Evolutionary conservation across 139 green algal species (phyloP).

Genomic region (Chlorella sp.): DNA sequence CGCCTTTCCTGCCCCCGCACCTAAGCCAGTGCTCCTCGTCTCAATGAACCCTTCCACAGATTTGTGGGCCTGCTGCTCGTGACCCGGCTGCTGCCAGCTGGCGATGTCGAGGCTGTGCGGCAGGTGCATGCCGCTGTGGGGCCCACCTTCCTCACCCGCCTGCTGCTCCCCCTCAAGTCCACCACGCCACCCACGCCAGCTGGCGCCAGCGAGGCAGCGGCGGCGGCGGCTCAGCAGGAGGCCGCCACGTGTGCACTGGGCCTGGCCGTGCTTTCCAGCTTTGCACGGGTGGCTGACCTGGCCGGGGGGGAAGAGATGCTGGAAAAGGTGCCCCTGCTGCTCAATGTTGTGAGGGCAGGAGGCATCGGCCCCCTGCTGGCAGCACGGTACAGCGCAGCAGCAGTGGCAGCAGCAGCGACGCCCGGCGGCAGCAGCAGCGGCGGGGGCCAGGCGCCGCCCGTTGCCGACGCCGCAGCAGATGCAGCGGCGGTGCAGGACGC

Average conservation of each 20-base stretch:
- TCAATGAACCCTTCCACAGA: constrained; percentile 39
- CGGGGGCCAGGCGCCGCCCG: neutral
- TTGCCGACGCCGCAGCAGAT: constrained; percentile 2
- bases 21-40: neutral
- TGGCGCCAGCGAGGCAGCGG: neutral
- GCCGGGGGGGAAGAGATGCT: constrained; percentile 44
- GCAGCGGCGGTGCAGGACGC: constrained; percentile 54
- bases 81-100: constrained; percentile 66
- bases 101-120: constrained; percentile 30
- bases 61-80: constrained; percentile 83
- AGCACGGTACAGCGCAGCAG: neutral
- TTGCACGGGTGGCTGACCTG: constrained; percentile 57
- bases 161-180: constrained; percentile 70
- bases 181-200: neutral
- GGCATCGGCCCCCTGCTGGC: constrained; percentile 40
- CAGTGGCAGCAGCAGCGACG: neutral
- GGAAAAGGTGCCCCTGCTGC: constrained; percentile 55
- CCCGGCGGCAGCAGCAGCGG: too few species aligned
- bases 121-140: constrained; percentile 67
- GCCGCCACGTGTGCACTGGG: constrained; percentile 45
- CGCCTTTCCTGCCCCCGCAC: neutral
- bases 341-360: constrained; percentile 53
- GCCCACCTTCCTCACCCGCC: constrained; percentile 60
- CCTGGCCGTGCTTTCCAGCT: constrained; percentile 59
- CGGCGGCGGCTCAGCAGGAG: constrained; percentile 21